Evolutionary conservation across 2,329 filamentous ascomycete species (phyloP), one percentile per base, ranked within the genome.

Genomic region (Neofusicoccum parvum): DNA sequence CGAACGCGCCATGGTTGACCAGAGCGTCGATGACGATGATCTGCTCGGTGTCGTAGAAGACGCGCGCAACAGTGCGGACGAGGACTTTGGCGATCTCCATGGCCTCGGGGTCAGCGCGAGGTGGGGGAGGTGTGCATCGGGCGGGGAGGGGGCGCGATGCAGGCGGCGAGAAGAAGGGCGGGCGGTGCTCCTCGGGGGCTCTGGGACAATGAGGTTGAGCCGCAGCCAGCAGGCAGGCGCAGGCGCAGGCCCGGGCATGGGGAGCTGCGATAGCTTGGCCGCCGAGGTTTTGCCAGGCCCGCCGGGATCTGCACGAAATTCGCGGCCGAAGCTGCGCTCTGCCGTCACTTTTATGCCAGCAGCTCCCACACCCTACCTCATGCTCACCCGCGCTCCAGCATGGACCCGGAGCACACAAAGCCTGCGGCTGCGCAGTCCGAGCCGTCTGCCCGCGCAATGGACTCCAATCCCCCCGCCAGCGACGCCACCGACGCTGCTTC

Each of bases 41-140:
- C 73, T 95, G 90, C 73, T 92, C 90, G 41, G 90, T 92, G 69
- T 91, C 86, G 79, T 95, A 96, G 81, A 97, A 96, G 65, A 92
- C 89, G 75, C 93, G 91, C 73, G 89, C 90, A 45, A 93, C 91
- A 63, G 90, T 95, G 78, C 94, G 92, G 73, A 98, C 88, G 69
- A 98, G 88, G 46, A 90, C 89, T 76, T 93, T 87, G 64, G 88
- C 88, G 69, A 89, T 84, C 77, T 91, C 87, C 82, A 90, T 87
- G 58, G 76, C 74, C 49, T 37, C 39, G 23, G 32, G 49, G 20
- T 64, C 50, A 64, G 50, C 49, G 62, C 15, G 12, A 41, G 11
- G 39, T n/a, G 4, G n/a, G 14, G 10, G 49, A 34, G n/a, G 23
- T 50, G 41, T 11, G 23, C 62, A 64, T 64, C 62, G 39, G 50